Conservation (phyloP, 495 filamentous ascomycete genomes). For the Trichoderma asperelloides region DNA sequence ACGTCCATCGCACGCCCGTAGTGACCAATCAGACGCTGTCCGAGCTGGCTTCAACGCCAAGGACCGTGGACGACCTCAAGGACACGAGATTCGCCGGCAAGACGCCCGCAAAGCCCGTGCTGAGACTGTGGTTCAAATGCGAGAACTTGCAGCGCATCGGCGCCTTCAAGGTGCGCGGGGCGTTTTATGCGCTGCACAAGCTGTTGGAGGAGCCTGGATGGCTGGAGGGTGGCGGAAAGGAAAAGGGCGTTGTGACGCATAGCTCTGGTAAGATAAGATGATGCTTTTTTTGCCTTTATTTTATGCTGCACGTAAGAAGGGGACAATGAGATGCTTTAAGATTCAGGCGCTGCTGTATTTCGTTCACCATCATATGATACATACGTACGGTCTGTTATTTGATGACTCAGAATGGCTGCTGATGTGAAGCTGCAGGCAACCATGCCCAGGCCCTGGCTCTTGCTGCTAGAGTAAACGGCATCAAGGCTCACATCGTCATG, state of each 20-base stretch:
- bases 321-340: background rate
- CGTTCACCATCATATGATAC: background rate
- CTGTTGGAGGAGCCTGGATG: constrained; percentile 56
- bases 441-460: constrained; percentile 92
- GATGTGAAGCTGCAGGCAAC: constrained; percentile 48
- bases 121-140: constrained; percentile 89
- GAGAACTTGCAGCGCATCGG: constrained; percentile 89
- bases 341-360: background rate
- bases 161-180: constrained; percentile 87
- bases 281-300: constrained; percentile 9
- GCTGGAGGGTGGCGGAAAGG: constrained; percentile 37
- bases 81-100: constrained; percentile 51
- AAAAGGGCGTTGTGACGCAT: constrained; percentile 81
- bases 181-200: constrained; percentile 78
- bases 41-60: constrained; percentile 63
- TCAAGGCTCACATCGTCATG: constrained; percentile 82
- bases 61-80: constrained; percentile 39
- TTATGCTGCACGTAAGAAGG: background rate
- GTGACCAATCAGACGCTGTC: constrained; percentile 68
- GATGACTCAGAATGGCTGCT: constrained; percentile 18
- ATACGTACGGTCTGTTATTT: no score
- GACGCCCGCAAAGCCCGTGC: constrained; percentile 49
- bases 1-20: constrained; percentile 79
- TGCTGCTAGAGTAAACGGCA: constrained; percentile 54
- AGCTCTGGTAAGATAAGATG: constrained; percentile 63